Evolutionary conservation across 148 eudicot species (phyloP), one percentile per base, ranked within the genome.

Genomic region (Chenopodium album): DNA sequence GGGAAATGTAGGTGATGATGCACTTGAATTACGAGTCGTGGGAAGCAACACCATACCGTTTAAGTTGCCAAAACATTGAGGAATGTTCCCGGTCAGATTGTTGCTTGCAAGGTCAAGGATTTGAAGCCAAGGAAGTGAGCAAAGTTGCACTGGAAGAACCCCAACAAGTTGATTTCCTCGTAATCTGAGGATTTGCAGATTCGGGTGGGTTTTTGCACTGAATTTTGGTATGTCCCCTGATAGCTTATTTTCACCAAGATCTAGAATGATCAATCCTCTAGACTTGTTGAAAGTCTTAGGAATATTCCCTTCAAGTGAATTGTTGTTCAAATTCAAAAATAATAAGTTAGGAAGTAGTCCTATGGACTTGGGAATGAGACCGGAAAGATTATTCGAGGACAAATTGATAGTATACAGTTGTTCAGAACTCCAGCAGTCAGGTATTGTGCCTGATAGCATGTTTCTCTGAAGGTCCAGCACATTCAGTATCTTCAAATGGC

Each of bases 201-300:
- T 14, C 7, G n/a, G 26, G 7, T 69, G 23, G 2, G 29, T 77
- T 37, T 77, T 69, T 31, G 60, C 82, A 9, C 72, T 44, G 79
- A 82, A 88, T 20, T 22, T 34, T 0, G 90, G 91, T 69, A 87
- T 64, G 7, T 12, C 62, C 16, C 90, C 88, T 1, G 76, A 75
- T 8, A 90, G 56, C 23, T 26, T 76, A 66, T 90, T 88, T n/a
- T 85, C 87, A 9, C 89, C 87, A 2, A 91, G 76, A 74, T 90
- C 91, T 41, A 87, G 47, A 7, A 80, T 71, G 13, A 9, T 2
- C 89, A 16, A 78, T 87, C 32, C 1, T 70, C 16, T 0, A 64
- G 74, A n/a, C 71, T 80, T 0, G 59, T 68, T 16, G 31, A 82
- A 73, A 0, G 75, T 71, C 0, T 34, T 13, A 46, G 88, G 88